phyloP scores from a whole-genome alignment of 345 rosid species.

The Isatis tinctoria region DNA sequence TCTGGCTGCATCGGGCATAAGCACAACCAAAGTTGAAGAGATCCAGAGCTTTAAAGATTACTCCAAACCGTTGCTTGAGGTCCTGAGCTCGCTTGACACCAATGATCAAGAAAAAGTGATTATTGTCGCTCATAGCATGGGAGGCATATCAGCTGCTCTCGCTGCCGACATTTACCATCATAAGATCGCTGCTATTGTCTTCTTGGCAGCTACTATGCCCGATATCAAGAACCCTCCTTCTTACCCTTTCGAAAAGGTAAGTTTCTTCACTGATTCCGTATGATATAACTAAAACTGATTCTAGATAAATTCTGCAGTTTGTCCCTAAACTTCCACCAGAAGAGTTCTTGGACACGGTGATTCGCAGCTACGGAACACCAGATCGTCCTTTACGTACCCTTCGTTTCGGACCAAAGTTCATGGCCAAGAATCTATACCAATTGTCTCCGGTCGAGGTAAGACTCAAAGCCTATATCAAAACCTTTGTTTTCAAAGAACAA shows the following conservation, averaged over 20 bases:
- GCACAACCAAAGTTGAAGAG: constrained; percentile 22
- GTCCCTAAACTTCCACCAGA: background rate
- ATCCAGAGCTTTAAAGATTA: constrained; percentile 9
- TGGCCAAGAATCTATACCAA: background rate
- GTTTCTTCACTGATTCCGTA: background rate
- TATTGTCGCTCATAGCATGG: constrained; percentile 55
- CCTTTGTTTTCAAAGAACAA: background rate
- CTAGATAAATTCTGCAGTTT: background rate
- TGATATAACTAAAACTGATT: background rate
- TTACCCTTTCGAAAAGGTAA: constrained; percentile 3
- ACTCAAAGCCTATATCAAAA: background rate
- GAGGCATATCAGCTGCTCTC: constrained; percentile 43
- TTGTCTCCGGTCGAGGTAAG: background rate
- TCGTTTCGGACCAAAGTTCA: background rate
- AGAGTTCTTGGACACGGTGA: background rate
- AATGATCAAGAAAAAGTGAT: constrained; percentile 18
- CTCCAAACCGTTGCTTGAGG: constrained; percentile 26
- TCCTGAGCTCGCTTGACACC: constrained; percentile 12
- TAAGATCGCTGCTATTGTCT: constrained; percentile 14
- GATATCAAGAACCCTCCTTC: constrained; percentile 20
- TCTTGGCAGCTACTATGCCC: constrained; percentile 11
- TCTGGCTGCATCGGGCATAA: constrained; percentile 33
- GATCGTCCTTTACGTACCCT: background rate
- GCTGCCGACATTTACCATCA: constrained; percentile 32
- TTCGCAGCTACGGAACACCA: background rate